phyloP scores from a whole-genome alignment of 148 eudicot genomes.

The Hydrangea macrophylla region DNA sequence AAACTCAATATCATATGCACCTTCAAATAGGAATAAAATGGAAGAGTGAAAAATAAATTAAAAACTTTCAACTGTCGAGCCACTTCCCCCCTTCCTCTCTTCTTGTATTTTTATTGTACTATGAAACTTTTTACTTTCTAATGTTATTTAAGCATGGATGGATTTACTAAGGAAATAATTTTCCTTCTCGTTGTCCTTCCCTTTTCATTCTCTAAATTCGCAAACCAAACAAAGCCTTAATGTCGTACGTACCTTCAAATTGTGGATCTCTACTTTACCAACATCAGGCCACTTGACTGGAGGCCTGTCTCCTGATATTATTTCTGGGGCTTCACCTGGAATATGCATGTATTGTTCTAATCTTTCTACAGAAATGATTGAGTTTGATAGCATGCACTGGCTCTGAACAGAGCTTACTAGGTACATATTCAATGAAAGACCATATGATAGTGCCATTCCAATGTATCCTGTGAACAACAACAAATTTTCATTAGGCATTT shows the following conservation, averaged over 20 bases:
- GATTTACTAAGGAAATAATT: too few species aligned
- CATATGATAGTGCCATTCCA: slow-evolving; percentile 58
- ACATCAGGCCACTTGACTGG: slow-evolving; percentile 34
- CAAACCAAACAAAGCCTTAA: too few species aligned
- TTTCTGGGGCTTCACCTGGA: slow-evolving; percentile 44
- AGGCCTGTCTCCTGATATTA: slow-evolving; percentile 29
- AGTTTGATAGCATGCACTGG: slow-evolving; percentile 39
- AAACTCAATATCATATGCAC: too few species aligned
- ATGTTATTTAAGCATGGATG: too few species aligned
- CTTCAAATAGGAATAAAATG: too few species aligned
- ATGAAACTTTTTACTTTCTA: too few species aligned
- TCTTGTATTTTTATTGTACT: too few species aligned
- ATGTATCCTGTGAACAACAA: slow-evolving; percentile 33
- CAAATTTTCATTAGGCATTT: neutral
- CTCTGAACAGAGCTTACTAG: slow-evolving; percentile 35
- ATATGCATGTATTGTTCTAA: slow-evolving; percentile 54
- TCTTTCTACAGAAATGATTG: slow-evolving; percentile 49
- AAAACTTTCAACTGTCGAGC: too few species aligned
- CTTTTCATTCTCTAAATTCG: too few species aligned
- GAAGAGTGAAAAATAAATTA: too few species aligned
- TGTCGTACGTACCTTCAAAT: slow-evolving; percentile 31
- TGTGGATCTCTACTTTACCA: slow-evolving; percentile 37
- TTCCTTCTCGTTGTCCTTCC: too few species aligned
- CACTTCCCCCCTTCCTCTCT: too few species aligned
- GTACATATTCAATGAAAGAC: slow-evolving; percentile 38